Percentiles rank a stretch among this genome's conserved stretches.
phyloP scores from a whole-genome alignment of 1,139 yeast species.

The Wickerhamiella infanticola region DNA sequence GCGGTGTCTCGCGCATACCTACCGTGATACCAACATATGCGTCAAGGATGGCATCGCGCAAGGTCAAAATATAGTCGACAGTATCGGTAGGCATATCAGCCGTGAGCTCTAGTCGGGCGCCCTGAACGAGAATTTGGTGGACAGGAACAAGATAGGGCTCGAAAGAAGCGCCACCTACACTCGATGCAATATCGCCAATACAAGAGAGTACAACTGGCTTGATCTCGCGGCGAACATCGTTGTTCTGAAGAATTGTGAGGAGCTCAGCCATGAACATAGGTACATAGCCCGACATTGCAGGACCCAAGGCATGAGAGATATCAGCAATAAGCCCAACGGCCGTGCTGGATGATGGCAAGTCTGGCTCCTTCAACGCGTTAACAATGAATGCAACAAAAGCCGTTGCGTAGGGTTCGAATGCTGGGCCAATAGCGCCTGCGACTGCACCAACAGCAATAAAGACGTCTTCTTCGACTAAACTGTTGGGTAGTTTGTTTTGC shows the following conservation, averaged over 20 bases:
- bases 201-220: slow-evolving; percentile 87
- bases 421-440: slow-evolving; percentile 59
- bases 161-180: slow-evolving; percentile 53
- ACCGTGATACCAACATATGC: slow-evolving; percentile 92
- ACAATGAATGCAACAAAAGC: slow-evolving; percentile 70
- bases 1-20: slow-evolving; percentile 62
- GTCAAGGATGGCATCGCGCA: slow-evolving; percentile 79
- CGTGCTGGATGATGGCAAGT: slow-evolving; percentile 66
- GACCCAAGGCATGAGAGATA: slow-evolving; percentile 80
- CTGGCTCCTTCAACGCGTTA: slow-evolving; percentile 65
- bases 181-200: slow-evolving; percentile 89
- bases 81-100: slow-evolving; percentile 55
- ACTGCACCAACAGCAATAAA: slow-evolving; percentile 84
- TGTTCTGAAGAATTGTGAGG: slow-evolving; percentile 52
- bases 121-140: slow-evolving; percentile 51
- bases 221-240: slow-evolving; percentile 57
- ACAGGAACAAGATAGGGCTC: slow-evolving; percentile 64
- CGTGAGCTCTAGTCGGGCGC: slow-evolving; percentile 34
- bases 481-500: slow-evolving; percentile 41
- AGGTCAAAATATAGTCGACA: slow-evolving; percentile 53
- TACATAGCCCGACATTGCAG: slow-evolving; percentile 54
- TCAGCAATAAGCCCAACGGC: slow-evolving; percentile 97
- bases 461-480: slow-evolving; percentile 85
- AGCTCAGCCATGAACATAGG: slow-evolving; percentile 70
- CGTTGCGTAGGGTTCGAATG: slow-evolving; percentile 62